These are phyloP conservation scores for Aschersonia sp. DNA, from an alignment of 2,329 filamentous ascomycete genomes.

Conservation along the genomic window DNA sequence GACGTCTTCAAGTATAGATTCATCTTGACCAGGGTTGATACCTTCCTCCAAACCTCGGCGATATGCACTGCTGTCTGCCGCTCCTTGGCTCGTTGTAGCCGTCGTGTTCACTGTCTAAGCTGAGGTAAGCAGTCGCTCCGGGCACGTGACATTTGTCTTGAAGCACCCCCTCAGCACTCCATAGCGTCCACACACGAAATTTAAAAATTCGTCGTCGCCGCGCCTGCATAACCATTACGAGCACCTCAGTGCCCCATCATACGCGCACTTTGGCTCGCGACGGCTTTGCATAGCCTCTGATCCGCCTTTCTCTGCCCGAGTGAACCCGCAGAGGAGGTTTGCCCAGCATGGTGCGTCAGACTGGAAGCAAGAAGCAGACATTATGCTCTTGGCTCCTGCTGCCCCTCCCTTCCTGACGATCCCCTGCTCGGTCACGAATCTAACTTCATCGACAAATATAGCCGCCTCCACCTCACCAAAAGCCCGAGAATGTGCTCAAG, in stretches of 20 bases:
- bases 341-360: slow-evolving; percentile 34
- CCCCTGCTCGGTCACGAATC: not conserved
- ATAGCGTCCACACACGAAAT: slow-evolving; percentile 31
- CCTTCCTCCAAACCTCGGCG: no score
- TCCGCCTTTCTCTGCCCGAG: slow-evolving; percentile 21
- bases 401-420: slow-evolving; percentile 6
- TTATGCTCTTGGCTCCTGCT: slow-evolving; percentile 14
- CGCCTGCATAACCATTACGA: slow-evolving; percentile 23
- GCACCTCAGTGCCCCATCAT: slow-evolving; percentile 21
- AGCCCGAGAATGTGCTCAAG: slow-evolving; percentile 98
- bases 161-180: slow-evolving; percentile 25
- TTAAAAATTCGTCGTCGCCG: slow-evolving; percentile 24
- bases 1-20: no score
- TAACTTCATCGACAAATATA: slow-evolving; percentile 18
- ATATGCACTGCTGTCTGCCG: not conserved
- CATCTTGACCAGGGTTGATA: no score
- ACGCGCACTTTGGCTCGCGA: slow-evolving; percentile 22
- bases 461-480: slow-evolving; percentile 94
- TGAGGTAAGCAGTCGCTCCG: slow-evolving; percentile 13
- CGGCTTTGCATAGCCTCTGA: slow-evolving; percentile 20
- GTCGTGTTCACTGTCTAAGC: not conserved
- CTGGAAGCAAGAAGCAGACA: slow-evolving; percentile 3
- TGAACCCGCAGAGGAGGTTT: slow-evolving; percentile 30
- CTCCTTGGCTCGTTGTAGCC: not conserved
- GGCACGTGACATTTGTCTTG: slow-evolving; percentile 17